These are phyloP conservation scores for Hypomyces rosellus DNA, from an alignment of 2,329 filamentous ascomycete species.

Conservation along the genomic window DNA sequence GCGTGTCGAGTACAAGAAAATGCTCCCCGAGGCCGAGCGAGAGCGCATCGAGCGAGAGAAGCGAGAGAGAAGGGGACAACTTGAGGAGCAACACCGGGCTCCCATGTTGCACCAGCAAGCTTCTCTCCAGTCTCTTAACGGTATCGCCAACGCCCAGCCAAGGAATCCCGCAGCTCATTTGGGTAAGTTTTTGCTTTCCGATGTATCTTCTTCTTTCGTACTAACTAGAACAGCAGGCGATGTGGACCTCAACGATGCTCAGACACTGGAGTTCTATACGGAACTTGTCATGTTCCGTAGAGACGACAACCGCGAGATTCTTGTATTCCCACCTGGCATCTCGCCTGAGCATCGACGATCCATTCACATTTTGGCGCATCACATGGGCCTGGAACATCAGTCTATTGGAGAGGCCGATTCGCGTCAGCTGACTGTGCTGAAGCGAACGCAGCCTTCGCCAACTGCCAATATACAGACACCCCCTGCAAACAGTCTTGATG, in stretches of 20 bases:
- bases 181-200: constrained; percentile 25
- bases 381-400: constrained; percentile 85
- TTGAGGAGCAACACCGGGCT: constrained; percentile 91
- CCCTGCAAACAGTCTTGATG: constrained; percentile 63
- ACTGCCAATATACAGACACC: constrained; percentile 50
- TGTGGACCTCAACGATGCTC: constrained; percentile 85
- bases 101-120: constrained; percentile 73
- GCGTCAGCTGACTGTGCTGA: constrained; percentile 85
- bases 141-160: constrained; percentile 56
- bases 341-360: constrained; percentile 79
- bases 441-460: constrained; percentile 50
- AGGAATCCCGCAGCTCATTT: constrained; percentile 37
- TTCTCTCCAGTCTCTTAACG: constrained; percentile 75
- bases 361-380: constrained; percentile 90
- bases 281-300: constrained; percentile 86
- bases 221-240: constrained; percentile 40
- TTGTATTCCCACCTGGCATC: constrained; percentile 77
- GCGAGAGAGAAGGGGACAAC: constrained; percentile 86
- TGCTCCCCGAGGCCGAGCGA: constrained; percentile 89
- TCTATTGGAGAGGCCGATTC: constrained; percentile 85
- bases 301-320: constrained; percentile 66
- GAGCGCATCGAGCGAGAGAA: constrained; percentile 97
- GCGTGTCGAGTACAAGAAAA: constrained; percentile 98
- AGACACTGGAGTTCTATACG: constrained; percentile 82
- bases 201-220: constrained; percentile 6